Base-by-base conservation (phyloP, 768 basidiomycete species). In the Sistotremastrum suecicum region DNA sequence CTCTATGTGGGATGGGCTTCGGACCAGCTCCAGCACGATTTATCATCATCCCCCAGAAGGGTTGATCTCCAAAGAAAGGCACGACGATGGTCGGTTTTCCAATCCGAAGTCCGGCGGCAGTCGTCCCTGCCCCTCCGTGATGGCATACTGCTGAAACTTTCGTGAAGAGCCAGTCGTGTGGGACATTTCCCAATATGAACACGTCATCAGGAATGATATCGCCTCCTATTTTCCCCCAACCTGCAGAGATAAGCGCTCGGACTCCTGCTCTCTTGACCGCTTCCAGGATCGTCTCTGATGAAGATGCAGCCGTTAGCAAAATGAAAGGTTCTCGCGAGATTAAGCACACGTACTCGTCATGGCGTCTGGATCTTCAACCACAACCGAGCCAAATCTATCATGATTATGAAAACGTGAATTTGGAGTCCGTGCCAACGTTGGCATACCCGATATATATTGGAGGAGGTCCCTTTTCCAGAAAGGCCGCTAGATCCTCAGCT, bases 111-210 rank as follows among this genome's bases (percentile, higher is more conserved):
- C 78, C 79, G 33, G 75, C 71, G 0, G 79, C 76, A 6, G 75
- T 79, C 0, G 79, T 81, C 1, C 79, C 79, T 5, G 79, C 79
- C 3, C 77, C 78, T 2, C 78, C 79, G 54, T 74, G 78, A 56
- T 79, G 77, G 5, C 75, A 72, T 1, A 81, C 75, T 0, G 76
- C 75, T 7, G 69, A 56, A 1, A 79, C 77, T 10, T 73, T 65
- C 34, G 68, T 69, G 51, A 80, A 81, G 4, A 81, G 64, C 79
- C 79, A 81, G 55, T 81, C 79, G 55, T 80, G 78, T 0, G 79
- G 79, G 5, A 79, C 69, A 50, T 75, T 77, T 53, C 69, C 76
- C n/a, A 79, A 65, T 39, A 81, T 75, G 60, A 76, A 76, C 12
- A 79, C 62, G 45, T 74, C 65, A 0, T 66, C 47, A 10, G 77